Conservation (phyloP, 1,284 basidiomycete species). For the Cryptococcus maquisensis region DNA sequence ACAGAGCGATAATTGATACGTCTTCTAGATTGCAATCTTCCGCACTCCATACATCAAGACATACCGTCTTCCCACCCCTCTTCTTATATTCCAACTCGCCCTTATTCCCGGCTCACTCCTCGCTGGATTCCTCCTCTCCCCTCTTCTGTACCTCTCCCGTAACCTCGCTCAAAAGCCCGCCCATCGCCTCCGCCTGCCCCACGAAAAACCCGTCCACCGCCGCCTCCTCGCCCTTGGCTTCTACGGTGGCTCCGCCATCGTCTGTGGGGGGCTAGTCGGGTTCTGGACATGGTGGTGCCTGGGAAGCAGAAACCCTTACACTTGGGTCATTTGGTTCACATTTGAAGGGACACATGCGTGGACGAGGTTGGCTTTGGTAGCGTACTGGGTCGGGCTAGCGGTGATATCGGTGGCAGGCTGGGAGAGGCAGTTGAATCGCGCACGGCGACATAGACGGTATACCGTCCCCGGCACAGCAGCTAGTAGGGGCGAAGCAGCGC, state of each 20-base stretch:
- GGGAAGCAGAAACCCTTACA: conserved; percentile 77
- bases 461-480: conserved; percentile 24
- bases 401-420: conserved; percentile 84
- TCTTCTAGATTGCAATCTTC: conserved; percentile 65
- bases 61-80: conserved; percentile 85
- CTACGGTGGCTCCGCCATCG: conserved; percentile 70
- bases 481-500: not conserved
- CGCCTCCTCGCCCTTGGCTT: conserved; percentile 81
- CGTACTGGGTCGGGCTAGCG: conserved; percentile 79
- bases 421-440: conserved; percentile 78
- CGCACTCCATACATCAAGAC: conserved; percentile 86
- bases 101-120: conserved; percentile 89
- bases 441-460: conserved; percentile 57
- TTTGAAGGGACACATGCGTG: conserved; percentile 71
- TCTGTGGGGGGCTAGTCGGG: conserved; percentile 82
- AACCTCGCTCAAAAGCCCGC: conserved; percentile 88
- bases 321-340: conserved; percentile 74
- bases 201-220: conserved; percentile 79
- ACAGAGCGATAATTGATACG: not conserved
- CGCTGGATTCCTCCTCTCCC: conserved; percentile 88
- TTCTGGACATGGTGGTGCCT: conserved; percentile 90
- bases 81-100: conserved; percentile 88
- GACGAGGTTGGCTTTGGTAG: conserved; percentile 74
- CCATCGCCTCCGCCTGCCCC: conserved; percentile 80
- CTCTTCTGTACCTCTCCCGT: conserved; percentile 85